These are phyloP conservation scores for Naganishia onofrii DNA, from an alignment of 768 basidiomycete genomes.

Conservation along the genomic window DNA sequence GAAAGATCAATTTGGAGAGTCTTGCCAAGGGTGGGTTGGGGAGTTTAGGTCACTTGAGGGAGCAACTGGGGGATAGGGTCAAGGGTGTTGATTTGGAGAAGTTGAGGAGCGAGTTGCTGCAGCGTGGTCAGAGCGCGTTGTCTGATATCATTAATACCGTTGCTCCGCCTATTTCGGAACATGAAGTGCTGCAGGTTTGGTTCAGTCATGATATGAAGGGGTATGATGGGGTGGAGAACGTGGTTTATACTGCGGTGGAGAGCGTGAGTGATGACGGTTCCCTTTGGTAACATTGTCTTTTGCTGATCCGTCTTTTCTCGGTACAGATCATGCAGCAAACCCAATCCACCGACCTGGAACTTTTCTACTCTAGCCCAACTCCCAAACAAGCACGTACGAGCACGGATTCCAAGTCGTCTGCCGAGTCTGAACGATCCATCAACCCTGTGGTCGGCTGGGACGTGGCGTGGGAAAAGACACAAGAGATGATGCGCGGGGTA, in stretches of 20 bases:
- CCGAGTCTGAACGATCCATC: slow-evolving; percentile 65
- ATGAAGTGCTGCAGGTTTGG: slow-evolving; percentile 96
- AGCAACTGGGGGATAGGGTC: slow-evolving; percentile 53
- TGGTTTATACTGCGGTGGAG: slow-evolving; percentile 84
- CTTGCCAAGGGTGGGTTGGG: slow-evolving; percentile 35
- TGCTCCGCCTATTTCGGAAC: slow-evolving; percentile 95
- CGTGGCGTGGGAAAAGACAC: slow-evolving; percentile 76
- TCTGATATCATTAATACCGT: slow-evolving; percentile 92
- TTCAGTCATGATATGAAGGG: slow-evolving; percentile 94
- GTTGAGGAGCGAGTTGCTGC: slow-evolving; percentile 59
- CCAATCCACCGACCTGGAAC: slow-evolving; percentile 68
- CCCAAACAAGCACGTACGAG: slow-evolving; percentile 61
- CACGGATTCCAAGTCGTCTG: slow-evolving; percentile 5
- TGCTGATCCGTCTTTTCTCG: neutral
- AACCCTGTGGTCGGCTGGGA: slow-evolving; percentile 81
- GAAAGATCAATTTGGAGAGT: slow-evolving; percentile 14
- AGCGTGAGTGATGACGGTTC: slow-evolving; percentile 57
- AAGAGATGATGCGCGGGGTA: slow-evolving; percentile 57
- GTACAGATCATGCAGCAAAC: slow-evolving; percentile 79
- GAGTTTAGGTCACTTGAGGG: slow-evolving; percentile 25
- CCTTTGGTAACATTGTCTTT: neutral
- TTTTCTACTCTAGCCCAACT: slow-evolving; percentile 69
- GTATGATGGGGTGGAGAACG: slow-evolving; percentile 87
- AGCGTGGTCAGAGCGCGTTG: slow-evolving; percentile 68
- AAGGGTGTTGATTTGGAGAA: slow-evolving; percentile 87